Percentiles rank a stretch among this genome's conserved stretches.
These are phyloP conservation scores for Tinospora cordifolia DNA, from an alignment of 164 flowering plant genomes.

Conservation along the genomic window DNA sequence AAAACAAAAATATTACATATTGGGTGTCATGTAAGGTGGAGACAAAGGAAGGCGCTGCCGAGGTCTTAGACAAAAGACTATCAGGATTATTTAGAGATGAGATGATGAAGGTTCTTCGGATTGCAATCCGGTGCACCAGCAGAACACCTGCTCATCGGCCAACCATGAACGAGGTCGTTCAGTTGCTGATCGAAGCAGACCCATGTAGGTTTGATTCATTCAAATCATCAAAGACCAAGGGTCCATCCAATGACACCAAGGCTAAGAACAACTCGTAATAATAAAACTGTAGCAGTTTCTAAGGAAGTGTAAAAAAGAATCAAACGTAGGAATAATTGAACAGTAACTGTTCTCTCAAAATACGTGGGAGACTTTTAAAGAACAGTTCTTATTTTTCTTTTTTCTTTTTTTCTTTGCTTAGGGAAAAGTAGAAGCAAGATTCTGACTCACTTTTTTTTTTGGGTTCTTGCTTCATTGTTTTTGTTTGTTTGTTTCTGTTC, in stretches of 20 bases:
- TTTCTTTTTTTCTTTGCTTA: slow-evolving; percentile 1
- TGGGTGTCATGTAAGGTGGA: slow-evolving; percentile 86
- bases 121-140: slow-evolving; percentile 74
- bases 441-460: slow-evolving; percentile 9
- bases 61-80: slow-evolving; percentile 64
- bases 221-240: slow-evolving; percentile 46
- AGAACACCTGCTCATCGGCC: slow-evolving; percentile 59
- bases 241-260: slow-evolving; percentile 24
- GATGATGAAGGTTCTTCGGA: slow-evolving; percentile 65
- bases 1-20: slow-evolving; percentile 68
- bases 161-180: slow-evolving; percentile 85
- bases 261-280: slow-evolving; percentile 24
- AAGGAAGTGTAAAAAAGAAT: not conserved
- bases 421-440: slow-evolving; percentile 15
- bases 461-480: slow-evolving; percentile 5
- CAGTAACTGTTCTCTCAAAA: slow-evolving; percentile 12
- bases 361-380: slow-evolving; percentile 14
- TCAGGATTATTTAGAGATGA: slow-evolving; percentile 56
- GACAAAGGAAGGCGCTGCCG: slow-evolving; percentile 61
- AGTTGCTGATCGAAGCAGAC: slow-evolving; percentile 66
- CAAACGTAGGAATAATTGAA: slow-evolving; percentile 6
- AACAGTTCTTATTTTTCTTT: too few relatives aligned
- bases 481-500: slow-evolving; percentile 6
- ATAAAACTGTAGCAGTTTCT: slow-evolving; percentile 18
- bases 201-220: slow-evolving; percentile 52